Evolutionary conservation across 192 early-diverging fungal species (phyloP), one percentile per base, ranked within the genome.

Genomic region (Coemansia sp.): DNA sequence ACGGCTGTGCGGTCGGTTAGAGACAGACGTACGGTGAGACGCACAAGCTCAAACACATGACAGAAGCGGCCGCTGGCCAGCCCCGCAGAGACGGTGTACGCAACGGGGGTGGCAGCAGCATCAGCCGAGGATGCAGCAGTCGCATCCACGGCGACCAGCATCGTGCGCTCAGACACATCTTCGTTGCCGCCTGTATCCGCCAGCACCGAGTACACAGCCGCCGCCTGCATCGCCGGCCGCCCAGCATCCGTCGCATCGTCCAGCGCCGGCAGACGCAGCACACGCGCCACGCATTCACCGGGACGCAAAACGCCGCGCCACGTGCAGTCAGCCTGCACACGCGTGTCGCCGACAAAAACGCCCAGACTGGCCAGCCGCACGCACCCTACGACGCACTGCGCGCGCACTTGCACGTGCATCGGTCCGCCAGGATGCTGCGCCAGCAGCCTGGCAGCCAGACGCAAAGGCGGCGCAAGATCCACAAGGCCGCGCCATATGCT

Each of bases 391-490:
- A 39, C 3, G 15, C 53, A 54, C 18, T 41, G 53, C 21, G 33
- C 53, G 9, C 53, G 53, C 39, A 54, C 27, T 39, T 41, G 53
- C 53, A 54, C 13, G 3, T 8, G 38, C 19, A 17, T 11, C 17
- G 15, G 27, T 9, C 38, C 13, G 19, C 24, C 40, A 10, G 38
- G 39, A 18, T 39, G 40, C 39, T 23, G 21, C n/a, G 8, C 51
- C 8, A 17, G 7, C 2, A 37, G 1, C 5, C 11, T 4, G 27
- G 38, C 17, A 21, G 27, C 24, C 1, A 54, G 10, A 19, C 38
- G 53, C 21, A 54, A 10, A 13, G 60, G 56, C 42, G 57, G 64
- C 43, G 48, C 12, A 11, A 67, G 45, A 2, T 77, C 73, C 0
- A 67, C 60, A 2, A 46, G 12, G 3, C 45, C 49, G 47, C 39